Evolutionary conservation across 2,329 filamentous ascomycete species (phyloP), one percentile per base, ranked within the genome.

Genomic region (Cladosporium sp.): DNA sequence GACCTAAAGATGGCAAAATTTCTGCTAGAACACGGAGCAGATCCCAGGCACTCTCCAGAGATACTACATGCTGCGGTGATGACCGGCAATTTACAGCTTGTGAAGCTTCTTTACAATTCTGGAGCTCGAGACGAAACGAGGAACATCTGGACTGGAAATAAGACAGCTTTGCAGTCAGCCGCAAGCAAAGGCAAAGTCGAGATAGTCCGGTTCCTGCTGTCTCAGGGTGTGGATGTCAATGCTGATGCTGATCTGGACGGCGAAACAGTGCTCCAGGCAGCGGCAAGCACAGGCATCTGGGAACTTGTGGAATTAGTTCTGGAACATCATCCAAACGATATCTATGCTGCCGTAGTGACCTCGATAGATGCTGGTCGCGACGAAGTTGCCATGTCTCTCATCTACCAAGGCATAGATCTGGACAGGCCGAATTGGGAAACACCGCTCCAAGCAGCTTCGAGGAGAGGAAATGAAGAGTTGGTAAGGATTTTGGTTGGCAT

Each of bases 261-360:
- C 55, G 32, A 58, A 26, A 58, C 55, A 38, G 55, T 26, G n/a
- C 55, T 58, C 34, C 55, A 58, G n/a, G 55, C 21, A 41, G 55
- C 55, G 12, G 55, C 21, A 38, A 58, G 55, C n/a, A 58, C 55
- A 12, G 55, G 55, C 6, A 38, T 38, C n/a, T 58, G 34, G 30
- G 32, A 58, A n/a, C 55, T 58, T 58, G 55, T 58, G 55, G 5
- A 58, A 10, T 18, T 58, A 15, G 18, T 58, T 36, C n/a, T 58
- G 55, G 55, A 41, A 10, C 10, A 36, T 21, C 14, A 26, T 18
- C 32, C 55, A 14, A 38, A 30, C n/a, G 32, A 41, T 58, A 6
- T 58, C 3, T 26, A 21, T 15, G 55, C 55, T 10, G 55, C 55
- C n/a, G 18, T 58, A 24, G 32, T 41, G n/a, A 26, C 55, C 24